A percentile compares a stretch with the other conserved stretches of the same genome.
These are phyloP conservation scores for Scutellaria minor DNA, from an alignment of 257 asterid genomes.

Conservation along the genomic window DNA sequence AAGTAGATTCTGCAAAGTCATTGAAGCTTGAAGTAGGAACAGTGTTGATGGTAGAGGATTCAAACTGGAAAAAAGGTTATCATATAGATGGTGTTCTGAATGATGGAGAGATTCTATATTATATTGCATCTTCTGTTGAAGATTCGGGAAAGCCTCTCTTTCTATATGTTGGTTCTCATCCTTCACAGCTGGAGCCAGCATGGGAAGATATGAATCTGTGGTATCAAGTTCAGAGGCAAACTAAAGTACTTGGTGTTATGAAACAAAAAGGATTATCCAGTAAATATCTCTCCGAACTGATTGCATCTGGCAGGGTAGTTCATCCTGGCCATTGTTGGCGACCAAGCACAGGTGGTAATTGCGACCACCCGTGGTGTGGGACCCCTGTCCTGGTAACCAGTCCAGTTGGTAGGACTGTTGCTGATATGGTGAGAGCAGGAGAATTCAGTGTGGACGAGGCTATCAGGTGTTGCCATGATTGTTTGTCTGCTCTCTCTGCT, in stretches of 20 bases:
- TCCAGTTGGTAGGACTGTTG: constrained; percentile 80
- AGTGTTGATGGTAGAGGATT: constrained; percentile 74
- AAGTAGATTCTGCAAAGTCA: constrained; percentile 57
- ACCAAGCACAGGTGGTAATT: constrained; percentile 64
- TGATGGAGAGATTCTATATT: constrained; percentile 73
- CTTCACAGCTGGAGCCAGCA: constrained; percentile 94
- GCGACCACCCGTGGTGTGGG: constrained; percentile 88
- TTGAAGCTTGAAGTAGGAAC: constrained; percentile 78
- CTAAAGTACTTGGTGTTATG: constrained; percentile 80
- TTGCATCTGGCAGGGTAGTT: constrained; percentile 80
- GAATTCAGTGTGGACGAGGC: constrained; percentile 73
- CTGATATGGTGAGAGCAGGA: constrained; percentile 76
- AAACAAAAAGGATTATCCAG: constrained; percentile 85
- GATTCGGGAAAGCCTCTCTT: constrained; percentile 60
- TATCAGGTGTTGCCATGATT: constrained; percentile 92
- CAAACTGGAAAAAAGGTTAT: constrained; percentile 66
- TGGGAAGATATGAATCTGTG: constrained; percentile 95
- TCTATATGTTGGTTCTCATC: constrained; percentile 85
- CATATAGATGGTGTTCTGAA: constrained; percentile 61
- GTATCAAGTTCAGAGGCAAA: constrained; percentile 99
- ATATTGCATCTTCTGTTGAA: constrained; percentile 66
- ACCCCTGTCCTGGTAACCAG: constrained; percentile 77
- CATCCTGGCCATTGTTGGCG: constrained; percentile 80
- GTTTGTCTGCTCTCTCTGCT: constrained; percentile 79
- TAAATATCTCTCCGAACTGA: constrained; percentile 76